Evolutionary conservation across 306 rosid species (phyloP).

Genomic region (Sicyos edulis): DNA sequence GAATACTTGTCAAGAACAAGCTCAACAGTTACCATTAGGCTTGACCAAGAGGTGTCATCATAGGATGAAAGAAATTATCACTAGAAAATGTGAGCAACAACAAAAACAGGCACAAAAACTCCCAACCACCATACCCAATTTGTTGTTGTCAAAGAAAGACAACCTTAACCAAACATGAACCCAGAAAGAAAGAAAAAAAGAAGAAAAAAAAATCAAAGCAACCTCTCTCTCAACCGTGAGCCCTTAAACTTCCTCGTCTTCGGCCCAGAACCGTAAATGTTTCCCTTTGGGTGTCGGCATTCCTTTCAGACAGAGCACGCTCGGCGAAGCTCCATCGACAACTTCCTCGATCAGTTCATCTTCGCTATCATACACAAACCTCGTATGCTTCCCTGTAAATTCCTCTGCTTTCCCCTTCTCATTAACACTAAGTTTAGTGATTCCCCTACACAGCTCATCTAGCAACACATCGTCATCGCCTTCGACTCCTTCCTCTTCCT

Average conservation of each 20-base stretch:
- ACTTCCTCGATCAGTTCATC: conserved; percentile 63
- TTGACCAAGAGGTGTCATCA: no score
- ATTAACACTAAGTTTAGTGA: conserved; percentile 54
- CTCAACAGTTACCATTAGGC: no score
- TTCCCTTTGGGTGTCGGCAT: conserved; percentile 83
- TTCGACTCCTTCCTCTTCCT: conserved; percentile 24
- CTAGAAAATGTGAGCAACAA: neutral
- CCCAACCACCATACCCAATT: neutral
- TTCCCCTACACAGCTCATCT: conserved; percentile 62
- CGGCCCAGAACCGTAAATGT: conserved; percentile 63
- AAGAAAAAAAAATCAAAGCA: no score
- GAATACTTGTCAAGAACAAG: no score
- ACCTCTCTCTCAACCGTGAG: neutral
- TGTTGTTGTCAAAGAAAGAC: conserved; percentile 11
- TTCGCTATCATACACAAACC: conserved; percentile 70
- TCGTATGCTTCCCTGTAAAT: conserved; percentile 67
- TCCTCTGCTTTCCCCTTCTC: conserved; percentile 36
- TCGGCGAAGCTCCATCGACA: conserved; percentile 30
- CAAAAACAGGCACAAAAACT: neutral
- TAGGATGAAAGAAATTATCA: no score
- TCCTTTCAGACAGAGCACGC: conserved; percentile 51
- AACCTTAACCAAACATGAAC: neutral
- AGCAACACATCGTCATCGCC: conserved; percentile 28
- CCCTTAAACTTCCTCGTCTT: conserved; percentile 26
- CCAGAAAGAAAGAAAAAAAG: neutral